Conservation (phyloP, 148 eudicot genomes). For the Suaeda aralocaspica region DNA sequence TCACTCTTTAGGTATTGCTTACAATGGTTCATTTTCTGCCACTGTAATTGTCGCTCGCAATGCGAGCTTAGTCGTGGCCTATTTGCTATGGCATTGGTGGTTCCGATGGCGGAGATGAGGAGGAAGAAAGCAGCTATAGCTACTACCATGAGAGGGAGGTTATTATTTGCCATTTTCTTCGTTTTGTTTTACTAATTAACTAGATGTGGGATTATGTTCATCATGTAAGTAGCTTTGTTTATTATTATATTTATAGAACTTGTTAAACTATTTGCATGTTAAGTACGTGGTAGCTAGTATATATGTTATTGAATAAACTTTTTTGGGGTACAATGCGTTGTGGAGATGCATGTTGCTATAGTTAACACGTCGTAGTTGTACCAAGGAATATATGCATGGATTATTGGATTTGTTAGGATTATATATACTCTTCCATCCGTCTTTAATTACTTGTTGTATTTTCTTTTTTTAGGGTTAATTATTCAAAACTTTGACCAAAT, state of each 20-base stretch:
- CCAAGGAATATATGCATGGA: too few relatives aligned
- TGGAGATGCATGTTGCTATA: conserved; percentile 20
- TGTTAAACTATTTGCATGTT: conserved; percentile 14
- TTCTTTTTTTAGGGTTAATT: too few relatives aligned
- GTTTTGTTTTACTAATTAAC: not conserved
- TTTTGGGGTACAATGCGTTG: conserved; percentile 17
- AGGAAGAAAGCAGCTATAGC: conserved; percentile 1
- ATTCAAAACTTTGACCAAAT: too few relatives aligned
- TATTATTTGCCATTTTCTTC: not conserved
- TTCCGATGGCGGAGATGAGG: conserved; percentile 7
- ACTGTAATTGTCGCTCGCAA: conserved; percentile 30
- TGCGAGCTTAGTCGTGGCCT: conserved; percentile 9
- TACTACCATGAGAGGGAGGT: not conserved
- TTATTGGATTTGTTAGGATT: too few relatives aligned
- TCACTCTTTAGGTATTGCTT: conserved; percentile 26
- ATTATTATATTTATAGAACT: not conserved
- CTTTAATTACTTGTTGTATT: too few relatives aligned
- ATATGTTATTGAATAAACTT: not conserved
- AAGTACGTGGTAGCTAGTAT: conserved; percentile 28
- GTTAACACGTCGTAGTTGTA: conserved; percentile 28
- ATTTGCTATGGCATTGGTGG: conserved; percentile 3
- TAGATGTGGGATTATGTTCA: not conserved
- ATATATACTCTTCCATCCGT: too few relatives aligned
- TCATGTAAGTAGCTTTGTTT: not conserved
- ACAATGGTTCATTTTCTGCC: conserved; percentile 32